Evolutionary conservation across 2,329 filamentous ascomycete species (phyloP).

Genomic region (Hymenoscyphus linearis): DNA sequence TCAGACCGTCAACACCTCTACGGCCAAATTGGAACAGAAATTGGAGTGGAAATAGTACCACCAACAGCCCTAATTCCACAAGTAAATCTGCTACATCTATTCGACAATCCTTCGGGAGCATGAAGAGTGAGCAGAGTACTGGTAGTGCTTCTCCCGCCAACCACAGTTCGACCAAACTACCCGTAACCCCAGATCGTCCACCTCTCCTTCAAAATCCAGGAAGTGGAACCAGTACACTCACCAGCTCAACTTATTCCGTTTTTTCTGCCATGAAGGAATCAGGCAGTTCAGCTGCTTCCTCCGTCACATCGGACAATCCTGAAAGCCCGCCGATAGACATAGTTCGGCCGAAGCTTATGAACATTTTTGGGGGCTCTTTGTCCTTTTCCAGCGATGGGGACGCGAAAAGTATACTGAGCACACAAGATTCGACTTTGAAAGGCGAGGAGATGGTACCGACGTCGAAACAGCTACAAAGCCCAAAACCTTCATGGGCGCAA

Average conservation of each 20-base stretch:
- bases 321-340: background rate
- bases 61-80: background rate
- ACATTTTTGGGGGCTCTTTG: background rate
- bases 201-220: slow-evolving; percentile 7
- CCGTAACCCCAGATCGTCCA: slow-evolving; percentile 1
- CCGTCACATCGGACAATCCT: background rate
- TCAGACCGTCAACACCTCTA: slow-evolving; percentile 17
- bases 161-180: background rate
- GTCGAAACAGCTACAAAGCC: background rate
- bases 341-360: background rate
- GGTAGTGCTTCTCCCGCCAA: background rate
- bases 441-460: background rate
- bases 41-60: background rate
- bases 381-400: background rate
- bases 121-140: background rate
- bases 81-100: background rate
- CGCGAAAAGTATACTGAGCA: background rate
- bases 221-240: slow-evolving; percentile 17
- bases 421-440: background rate
- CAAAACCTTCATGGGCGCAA: background rate
- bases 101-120: background rate
- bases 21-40: background rate
- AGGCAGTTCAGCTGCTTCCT: slow-evolving; percentile 15
- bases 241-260: slow-evolving; percentile 17
- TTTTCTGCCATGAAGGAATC: slow-evolving; percentile 19